Evolutionary conservation across 1,139 yeast species (phyloP).

Genomic region (Saccharomyces uvarum): DNA sequence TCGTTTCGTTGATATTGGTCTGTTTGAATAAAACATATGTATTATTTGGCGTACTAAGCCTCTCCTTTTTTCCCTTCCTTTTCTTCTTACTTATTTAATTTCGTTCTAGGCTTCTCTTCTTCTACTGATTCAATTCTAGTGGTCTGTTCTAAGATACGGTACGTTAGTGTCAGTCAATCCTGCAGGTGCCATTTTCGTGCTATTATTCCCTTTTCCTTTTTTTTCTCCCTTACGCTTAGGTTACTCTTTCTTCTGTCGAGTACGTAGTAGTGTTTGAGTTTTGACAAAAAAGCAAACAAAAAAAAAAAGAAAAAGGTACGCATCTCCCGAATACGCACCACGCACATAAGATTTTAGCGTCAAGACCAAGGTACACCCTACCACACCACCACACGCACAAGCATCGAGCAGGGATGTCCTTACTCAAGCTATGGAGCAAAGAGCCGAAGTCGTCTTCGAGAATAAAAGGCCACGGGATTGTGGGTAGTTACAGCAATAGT

Average conservation of each 20-base stretch:
- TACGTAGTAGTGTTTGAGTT: background rate
- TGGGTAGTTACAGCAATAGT: background rate
- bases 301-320: background rate
- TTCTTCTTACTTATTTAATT: background rate
- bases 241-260: background rate
- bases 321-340: background rate
- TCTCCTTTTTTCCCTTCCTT: background rate
- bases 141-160: background rate
- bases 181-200: background rate
- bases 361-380: background rate
- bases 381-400: background rate
- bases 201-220: background rate
- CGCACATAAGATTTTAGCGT: background rate
- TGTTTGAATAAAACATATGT: background rate
- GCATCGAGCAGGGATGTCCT: background rate
- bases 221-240: background rate
- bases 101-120: background rate
- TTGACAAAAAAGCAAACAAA: background rate
- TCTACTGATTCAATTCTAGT: background rate
- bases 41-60: background rate
- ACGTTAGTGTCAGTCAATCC: background rate
- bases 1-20: background rate
- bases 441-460: background rate
- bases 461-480: background rate
- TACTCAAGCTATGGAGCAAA: slow-evolving; percentile 2